phyloP scores from a whole-genome alignment of 2,329 filamentous ascomycete genomes.

The Penicillium capsulatum region DNA sequence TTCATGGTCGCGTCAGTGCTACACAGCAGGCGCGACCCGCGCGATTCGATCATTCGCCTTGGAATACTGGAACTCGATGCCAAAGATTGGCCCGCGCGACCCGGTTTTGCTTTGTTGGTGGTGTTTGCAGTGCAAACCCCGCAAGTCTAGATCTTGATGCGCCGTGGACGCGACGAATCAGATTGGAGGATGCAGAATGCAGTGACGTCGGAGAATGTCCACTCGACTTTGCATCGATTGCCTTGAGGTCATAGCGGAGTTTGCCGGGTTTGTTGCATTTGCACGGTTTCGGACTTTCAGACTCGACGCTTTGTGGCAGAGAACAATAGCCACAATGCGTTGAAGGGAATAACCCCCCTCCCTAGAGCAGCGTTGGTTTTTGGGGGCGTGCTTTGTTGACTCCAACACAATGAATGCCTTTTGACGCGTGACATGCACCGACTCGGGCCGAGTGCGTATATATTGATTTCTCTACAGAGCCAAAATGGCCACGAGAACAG shows the following conservation, averaged over 20 bases:
- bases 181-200: slow-evolving; percentile 5
- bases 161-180: slow-evolving; percentile 8
- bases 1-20: not conserved
- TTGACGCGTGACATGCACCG: no score
- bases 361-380: no score
- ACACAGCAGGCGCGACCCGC: slow-evolving; percentile 5
- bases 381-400: no score
- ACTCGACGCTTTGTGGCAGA: no score
- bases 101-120: slow-evolving; percentile 15
- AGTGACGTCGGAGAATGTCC: slow-evolving; percentile 9
- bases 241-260: slow-evolving; percentile 21
- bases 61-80: slow-evolving; percentile 1
- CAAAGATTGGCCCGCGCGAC: slow-evolving; percentile 10
- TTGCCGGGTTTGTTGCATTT: slow-evolving; percentile 17
- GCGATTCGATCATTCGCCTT: no score
- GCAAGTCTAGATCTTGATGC: slow-evolving; percentile 20
- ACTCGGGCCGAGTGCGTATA: no score
- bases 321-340: no score
- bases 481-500: no score
- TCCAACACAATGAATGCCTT: no score
- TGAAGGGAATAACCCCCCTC: no score
- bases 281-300: no score
- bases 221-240: slow-evolving; percentile 7
- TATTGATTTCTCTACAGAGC: no score
- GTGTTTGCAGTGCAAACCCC: slow-evolving; percentile 22